Conservation (phyloP, 176 grass and related monocot species). For the Thalia dealbata region DNA sequence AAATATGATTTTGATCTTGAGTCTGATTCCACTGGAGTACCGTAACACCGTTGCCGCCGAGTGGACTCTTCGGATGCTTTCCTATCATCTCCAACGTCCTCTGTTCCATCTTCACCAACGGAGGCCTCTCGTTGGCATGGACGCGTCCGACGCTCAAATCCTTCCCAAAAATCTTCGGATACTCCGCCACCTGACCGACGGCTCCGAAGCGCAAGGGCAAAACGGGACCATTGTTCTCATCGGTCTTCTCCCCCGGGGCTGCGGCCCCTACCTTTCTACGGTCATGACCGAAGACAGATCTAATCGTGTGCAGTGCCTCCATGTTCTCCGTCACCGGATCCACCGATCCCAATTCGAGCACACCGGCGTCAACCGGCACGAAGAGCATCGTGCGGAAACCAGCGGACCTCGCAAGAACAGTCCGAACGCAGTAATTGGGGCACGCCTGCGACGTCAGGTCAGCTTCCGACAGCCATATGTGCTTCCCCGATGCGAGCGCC, state of each 20-base stretch:
- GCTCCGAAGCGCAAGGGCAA: background rate
- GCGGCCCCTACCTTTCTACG: background rate
- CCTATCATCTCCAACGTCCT: background rate
- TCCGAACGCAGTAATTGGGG: constrained; percentile 9
- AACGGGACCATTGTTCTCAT: background rate
- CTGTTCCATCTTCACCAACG: background rate
- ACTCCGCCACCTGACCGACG: background rate
- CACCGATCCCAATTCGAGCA: constrained; percentile 16
- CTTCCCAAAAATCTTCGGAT: constrained; percentile 18
- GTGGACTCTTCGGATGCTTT: constrained; percentile 1
- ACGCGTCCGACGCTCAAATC: background rate
- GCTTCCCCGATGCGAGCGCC: background rate
- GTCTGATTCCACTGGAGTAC: constrained; percentile 6
- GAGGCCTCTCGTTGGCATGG: background rate
- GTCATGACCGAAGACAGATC: background rate
- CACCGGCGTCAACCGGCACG: constrained; percentile 1
- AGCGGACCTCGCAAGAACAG: constrained; percentile 8
- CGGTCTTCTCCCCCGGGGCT: background rate
- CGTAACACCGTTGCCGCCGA: background rate
- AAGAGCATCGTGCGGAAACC: constrained; percentile 13
- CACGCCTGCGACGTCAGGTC: background rate
- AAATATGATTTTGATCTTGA: background rate
- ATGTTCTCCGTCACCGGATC: constrained; percentile 9
- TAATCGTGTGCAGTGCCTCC: constrained; percentile 9
- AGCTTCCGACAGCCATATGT: constrained; percentile 12